Base-by-base conservation (phyloP, 169 alveolate genomes). In the Cryptosporidium baileyi region DNA sequence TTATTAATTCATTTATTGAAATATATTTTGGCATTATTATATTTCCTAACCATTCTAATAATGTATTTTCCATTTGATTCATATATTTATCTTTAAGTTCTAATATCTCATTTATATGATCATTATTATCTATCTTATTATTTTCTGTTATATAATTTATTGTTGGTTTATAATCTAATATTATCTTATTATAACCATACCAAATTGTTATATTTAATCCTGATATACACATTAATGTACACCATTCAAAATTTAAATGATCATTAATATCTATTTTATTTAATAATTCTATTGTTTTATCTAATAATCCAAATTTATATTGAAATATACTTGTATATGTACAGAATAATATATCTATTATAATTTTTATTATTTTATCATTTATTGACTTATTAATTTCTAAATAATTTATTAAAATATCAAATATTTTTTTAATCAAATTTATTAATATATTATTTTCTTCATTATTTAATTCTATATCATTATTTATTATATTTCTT, bases 61-160 rank as follows among this genome's bases (percentile, higher is more conserved):
- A 49, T 52, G 74, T 74, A 52, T 24, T 74, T 17, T 74, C 85
- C 85, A 74, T 74, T 41, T 74, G 85, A 19, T 22, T 22, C 60
- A 36, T 22, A 34, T 74, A 74, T 32, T 57, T 74, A 0, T 36
- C 57, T 41, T 26, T 52, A 1, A 74, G 28, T 47, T 74, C 85
- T 15, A 38, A 43, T 6, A 74, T 54, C 26, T 74, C 44, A 8
- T 43, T 51, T 1, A 47, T 61, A 36, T 74, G 74, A 6, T 74
- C 61, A 17, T 51, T 43, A 15, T 40, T 51, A 8, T 54, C 85
- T 13, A 17, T 19, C 17, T 49, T 32, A 15, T 74, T 57, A 57
- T 74, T 74, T 54, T 57, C 85, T 30, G 41, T 32, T 26, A 74
- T 74, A 30, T 74, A 74, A 36, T 74, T 61, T 24, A 74, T 74